Percentiles rank a stretch among this genome's conserved stretches.
Conservation (phyloP, 345 rosid species). For the Corchorus capsularis region DNA sequence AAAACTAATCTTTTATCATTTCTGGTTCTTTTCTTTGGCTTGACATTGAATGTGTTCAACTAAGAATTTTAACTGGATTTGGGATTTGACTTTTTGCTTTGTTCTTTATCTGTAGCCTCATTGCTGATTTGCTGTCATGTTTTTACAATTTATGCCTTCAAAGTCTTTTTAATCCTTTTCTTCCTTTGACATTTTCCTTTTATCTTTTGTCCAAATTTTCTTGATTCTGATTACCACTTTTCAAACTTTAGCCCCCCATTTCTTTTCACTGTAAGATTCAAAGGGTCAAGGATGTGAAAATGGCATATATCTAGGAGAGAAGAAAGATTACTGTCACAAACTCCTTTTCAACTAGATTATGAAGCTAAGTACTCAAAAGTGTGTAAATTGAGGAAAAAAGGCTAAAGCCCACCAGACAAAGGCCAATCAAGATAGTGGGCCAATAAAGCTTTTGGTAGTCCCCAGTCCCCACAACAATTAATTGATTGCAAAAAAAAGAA, state of each 20-base stretch:
- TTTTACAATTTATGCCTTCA: background rate
- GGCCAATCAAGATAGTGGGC: slow-evolving; percentile 16
- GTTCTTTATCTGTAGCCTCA: background rate
- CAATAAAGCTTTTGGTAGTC: slow-evolving; percentile 8
- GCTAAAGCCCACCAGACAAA: slow-evolving; percentile 18
- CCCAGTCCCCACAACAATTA: background rate
- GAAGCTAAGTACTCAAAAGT: background rate
- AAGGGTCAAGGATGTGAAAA: slow-evolving; percentile 31
- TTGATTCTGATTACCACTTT: slow-evolving; percentile 25
- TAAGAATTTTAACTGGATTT: background rate
- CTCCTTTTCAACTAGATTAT: slow-evolving; percentile 6
- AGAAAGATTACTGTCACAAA: background rate
- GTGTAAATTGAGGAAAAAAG: background rate
- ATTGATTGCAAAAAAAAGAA: slow-evolving; percentile 12
- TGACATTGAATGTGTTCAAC: background rate
- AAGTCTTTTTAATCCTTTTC: background rate
- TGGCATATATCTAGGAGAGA: background rate
- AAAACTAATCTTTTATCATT: background rate
- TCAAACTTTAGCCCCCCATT: slow-evolving; percentile 13
- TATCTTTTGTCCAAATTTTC: slow-evolving; percentile 17
- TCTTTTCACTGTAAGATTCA: slow-evolving; percentile 32
- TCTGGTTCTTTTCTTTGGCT: background rate
- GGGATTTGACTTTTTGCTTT: slow-evolving; percentile 2
- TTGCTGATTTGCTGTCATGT: background rate
- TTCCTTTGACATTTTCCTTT: slow-evolving; percentile 21